Evolutionary conservation across 345 rosid genomes (phyloP).

Genomic region (Combretum micranthum): DNA sequence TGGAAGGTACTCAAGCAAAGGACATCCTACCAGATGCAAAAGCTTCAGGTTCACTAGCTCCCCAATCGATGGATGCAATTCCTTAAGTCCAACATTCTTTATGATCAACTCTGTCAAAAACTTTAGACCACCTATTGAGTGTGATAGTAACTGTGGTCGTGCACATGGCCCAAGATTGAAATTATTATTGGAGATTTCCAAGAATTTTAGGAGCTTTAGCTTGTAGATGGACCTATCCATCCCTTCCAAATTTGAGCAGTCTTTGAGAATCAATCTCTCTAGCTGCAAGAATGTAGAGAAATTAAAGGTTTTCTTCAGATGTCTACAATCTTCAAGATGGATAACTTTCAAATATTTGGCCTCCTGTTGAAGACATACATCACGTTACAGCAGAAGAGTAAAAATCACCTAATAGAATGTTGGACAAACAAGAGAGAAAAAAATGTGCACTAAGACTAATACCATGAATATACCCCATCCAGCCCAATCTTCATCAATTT

Average conservation of each 20-base stretch:
- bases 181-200: not conserved
- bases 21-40: not conserved
- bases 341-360: not conserved
- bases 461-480: constrained; percentile 1
- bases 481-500: not conserved
- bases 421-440: not conserved
- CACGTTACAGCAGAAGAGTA: too few species aligned
- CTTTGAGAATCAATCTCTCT: not conserved
- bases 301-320: not conserved
- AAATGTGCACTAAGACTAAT: not conserved
- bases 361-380: not conserved
- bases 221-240: not conserved
- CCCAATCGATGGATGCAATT: not conserved
- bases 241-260: not conserved
- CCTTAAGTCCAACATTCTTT: not conserved
- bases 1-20: not conserved
- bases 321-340: not conserved
- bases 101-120: not conserved
- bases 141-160: too few species aligned
- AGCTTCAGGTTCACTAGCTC: not conserved
- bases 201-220: not conserved
- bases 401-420: not conserved
- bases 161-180: fast-evolving
- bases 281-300: not conserved
- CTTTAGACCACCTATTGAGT: too few species aligned